Base-by-base conservation (phyloP, 2,329 filamentous ascomycete genomes). In the Ascochyta fabae region DNA sequence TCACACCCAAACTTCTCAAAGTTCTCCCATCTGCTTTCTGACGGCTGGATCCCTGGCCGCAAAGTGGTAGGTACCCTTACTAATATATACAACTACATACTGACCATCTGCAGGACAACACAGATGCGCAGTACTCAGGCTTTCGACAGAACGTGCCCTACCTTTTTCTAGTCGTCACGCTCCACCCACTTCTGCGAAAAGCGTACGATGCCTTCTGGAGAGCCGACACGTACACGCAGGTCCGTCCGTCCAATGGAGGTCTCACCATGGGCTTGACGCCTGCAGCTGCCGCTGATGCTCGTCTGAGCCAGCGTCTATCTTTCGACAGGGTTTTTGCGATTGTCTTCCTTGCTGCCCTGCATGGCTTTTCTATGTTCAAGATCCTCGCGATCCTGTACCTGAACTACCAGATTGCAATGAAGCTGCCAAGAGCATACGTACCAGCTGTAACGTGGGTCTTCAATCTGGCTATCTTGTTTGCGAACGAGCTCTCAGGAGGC, bases 31-130 rank as follows among this genome's bases (percentile, higher is more conserved):
- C 80, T 88, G 35, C 84, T 99, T 15, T 87, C 86, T 2, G 83
- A 87, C 8, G 96, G 95, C 65, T 99, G 95, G 95, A 90, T 99
- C 53, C 90, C 89, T 7, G 94, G 94, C 24, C 89, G 94, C 56
- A 91, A 91, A 83, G 91, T 98, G 60, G 90, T 92, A 81, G 74
- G 66, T 64, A 27, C 2, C 29, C 19, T 27, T 40, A 27, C 16
- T 33, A 4, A 52, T 42, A 53, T 40, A 39, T 46, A 27, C 23
- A 5, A 24, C 4, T 12, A 39, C 23, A 10, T 48, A 10, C 55
- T 64, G 23, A 64, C 52, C 23, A 16, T 29, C 10, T 36, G 3
- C 60, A 92, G 89, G 95, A 99, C 78, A 87, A 92, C 60, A 95
- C 92, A 35, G 95, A 99, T 77, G 77, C 84, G 29, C 95, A 99